phyloP scores from a whole-genome alignment of 176 grass and related monocot species.

The Luzula sylvatica region DNA sequence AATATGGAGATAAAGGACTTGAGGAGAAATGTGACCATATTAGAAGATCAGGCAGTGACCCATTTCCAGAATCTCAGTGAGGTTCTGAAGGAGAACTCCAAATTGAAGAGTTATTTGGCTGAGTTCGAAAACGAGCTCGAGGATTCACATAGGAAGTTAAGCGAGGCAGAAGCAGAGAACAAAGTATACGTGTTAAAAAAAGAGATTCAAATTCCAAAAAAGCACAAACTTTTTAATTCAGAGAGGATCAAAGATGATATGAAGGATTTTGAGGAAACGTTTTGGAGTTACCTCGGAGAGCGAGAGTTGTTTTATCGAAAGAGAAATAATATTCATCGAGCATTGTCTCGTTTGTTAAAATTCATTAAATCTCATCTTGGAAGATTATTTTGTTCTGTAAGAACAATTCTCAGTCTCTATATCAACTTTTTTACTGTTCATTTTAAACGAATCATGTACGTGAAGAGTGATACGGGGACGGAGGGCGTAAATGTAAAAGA shows the following conservation, averaged over 20 bases:
- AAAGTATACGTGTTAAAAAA: neutral
- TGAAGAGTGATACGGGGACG: too few species aligned
- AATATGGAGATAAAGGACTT: constrained; percentile 3
- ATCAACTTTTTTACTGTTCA: neutral
- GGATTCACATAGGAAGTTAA: neutral
- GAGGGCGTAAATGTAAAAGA: neutral
- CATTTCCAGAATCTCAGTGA: neutral
- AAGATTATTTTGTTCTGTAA: constrained; percentile 3
- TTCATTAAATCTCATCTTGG: constrained; percentile 4
- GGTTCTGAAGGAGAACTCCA: constrained; percentile 6
- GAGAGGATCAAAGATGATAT: neutral
- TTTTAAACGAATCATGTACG: constrained; percentile 14
- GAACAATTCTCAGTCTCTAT: neutral
- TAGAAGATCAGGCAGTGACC: neutral
- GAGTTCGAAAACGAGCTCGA: neutral
- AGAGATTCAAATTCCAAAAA: neutral
- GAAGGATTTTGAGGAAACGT: neutral
- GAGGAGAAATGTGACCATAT: neutral
- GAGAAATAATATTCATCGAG: neutral
- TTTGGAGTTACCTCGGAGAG: neutral
- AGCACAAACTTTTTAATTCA: neutral
- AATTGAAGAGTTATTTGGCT: constrained; percentile 1
- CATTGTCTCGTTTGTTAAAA: neutral
- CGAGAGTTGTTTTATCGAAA: too few species aligned
- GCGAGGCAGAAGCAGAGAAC: neutral